Base-by-base conservation (phyloP, 2,329 filamentous ascomycete species). In the Helotiales sp. region DNA sequence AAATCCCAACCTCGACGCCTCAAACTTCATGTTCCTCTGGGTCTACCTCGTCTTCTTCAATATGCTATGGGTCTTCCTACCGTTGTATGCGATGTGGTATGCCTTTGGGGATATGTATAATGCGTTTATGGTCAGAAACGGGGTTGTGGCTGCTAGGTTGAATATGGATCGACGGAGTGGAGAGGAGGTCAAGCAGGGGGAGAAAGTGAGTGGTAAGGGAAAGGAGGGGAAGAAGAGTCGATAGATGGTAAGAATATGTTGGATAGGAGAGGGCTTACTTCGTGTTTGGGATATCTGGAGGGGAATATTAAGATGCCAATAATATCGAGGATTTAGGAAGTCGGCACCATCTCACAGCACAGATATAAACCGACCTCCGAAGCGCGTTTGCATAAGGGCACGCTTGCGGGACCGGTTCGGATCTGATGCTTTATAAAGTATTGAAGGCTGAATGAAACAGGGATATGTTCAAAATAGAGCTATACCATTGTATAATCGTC, bases 11-110 rank as follows among this genome's bases (percentile, higher is more conserved):
- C 79, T 89, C 58, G 83, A 88, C 70, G 77, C 78, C 17, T 84
- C 79, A 73, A 88, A 88, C 72, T 87, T 83, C 65, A 86, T 89
- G 83, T 71, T 67, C 25, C 57, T 60, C 36, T 88, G 85, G 85
- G 75, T 88, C 13, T 88, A 88, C 64, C 74, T 89, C 15, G 76
- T 86, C 63, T 88, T 88, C 72, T 88, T 89, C 76, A 89, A 89
- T 72, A 80, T 79, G 65, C 74, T 88, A 3, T 89, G 86, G 86
- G 85, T 89, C 3, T 80, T 81, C 60, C 78, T 88, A 60, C 86
- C 86, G 0, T 55, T 82, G 1, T 88, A 84, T 70, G 76, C 80
- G 19, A 75, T 87, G 55, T 85, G 77, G 64, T 77, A 84, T 55
- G 77, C 80, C 1, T 77, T 78, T 38, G 63, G 68, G 19, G 82